phyloP scores from a whole-genome alignment of 129 eudicot genomes.

The Flaveria robusta region DNA sequence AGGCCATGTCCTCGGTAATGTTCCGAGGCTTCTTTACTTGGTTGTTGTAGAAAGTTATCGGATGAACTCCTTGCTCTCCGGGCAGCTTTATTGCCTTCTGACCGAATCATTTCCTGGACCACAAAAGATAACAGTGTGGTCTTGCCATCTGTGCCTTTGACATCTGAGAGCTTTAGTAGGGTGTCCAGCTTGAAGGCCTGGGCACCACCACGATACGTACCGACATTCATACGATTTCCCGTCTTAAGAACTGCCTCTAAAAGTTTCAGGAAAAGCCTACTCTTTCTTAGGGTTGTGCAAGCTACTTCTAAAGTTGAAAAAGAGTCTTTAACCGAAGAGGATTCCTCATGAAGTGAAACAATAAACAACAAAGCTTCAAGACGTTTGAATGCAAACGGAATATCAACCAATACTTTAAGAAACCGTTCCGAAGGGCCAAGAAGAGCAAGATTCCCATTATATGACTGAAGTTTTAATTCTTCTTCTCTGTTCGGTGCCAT shows the following conservation, averaged over 20 bases:
- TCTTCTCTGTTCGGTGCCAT: conserved; percentile 93
- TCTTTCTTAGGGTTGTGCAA: conserved; percentile 63
- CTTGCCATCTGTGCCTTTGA: conserved; percentile 87
- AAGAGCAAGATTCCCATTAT: conserved; percentile 53
- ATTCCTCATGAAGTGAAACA: conserved; percentile 51
- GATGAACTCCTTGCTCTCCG: conserved; percentile 39
- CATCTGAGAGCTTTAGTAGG: conserved; percentile 75
- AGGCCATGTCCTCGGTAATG: conserved; percentile 53
- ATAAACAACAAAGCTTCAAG: conserved; percentile 40
- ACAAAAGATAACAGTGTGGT: conserved; percentile 87
- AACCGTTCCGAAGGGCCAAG: conserved; percentile 44
- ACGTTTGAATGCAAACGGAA: conserved; percentile 45
- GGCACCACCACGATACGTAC: conserved; percentile 92
- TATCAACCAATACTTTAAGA: conserved; percentile 42
- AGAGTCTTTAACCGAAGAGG: conserved; percentile 39
- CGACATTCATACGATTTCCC: conserved; percentile 93
- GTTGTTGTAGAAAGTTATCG: conserved; percentile 33
- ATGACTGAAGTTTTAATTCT: conserved; percentile 72
- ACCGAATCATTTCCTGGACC: conserved; percentile 75
- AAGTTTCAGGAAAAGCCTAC: conserved; percentile 80
- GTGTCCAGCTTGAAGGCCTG: conserved; percentile 93
- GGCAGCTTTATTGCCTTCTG: conserved; percentile 73
- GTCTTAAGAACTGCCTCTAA: conserved; percentile 94
- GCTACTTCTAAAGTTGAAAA: conserved; percentile 50
- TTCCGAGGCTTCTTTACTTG: conserved; percentile 44